Percentiles rank a stretch among this genome's conserved stretches.
These are phyloP conservation scores for Stemphylium vesicarium DNA, from an alignment of 2,329 filamentous ascomycete species.

Conservation along the genomic window DNA sequence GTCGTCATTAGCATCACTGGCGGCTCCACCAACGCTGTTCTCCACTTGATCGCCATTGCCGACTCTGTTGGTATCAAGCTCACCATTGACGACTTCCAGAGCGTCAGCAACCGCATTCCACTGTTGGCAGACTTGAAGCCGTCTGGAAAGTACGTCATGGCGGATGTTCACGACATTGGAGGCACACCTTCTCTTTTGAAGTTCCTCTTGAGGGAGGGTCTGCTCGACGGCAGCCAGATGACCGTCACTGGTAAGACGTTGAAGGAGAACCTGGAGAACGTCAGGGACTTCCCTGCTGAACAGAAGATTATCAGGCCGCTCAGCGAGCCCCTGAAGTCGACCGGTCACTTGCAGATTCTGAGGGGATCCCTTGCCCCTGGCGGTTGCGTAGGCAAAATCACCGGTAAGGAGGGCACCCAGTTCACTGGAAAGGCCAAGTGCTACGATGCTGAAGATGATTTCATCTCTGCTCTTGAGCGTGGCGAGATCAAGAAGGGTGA, in stretches of 20 bases:
- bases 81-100: constrained; percentile 60
- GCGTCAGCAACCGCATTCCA: constrained; percentile 57
- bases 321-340: constrained; percentile 71
- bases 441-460: constrained; percentile 73
- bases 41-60: constrained; percentile 60
- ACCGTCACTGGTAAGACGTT: constrained; percentile 60
- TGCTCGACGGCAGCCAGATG: constrained; percentile 56
- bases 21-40: constrained; percentile 59
- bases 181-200: constrained; percentile 59
- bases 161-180: constrained; percentile 65
- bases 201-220: constrained; percentile 57
- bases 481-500: constrained; percentile 76
- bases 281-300: constrained; percentile 68
- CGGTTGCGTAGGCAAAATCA: constrained; percentile 77
- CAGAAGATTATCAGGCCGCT: constrained; percentile 74
- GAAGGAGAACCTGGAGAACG: constrained; percentile 59
- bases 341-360: constrained; percentile 76
- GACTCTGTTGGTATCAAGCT: constrained; percentile 59
- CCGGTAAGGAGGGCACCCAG: constrained; percentile 72
- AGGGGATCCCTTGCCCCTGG: constrained; percentile 72
- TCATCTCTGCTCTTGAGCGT: constrained; percentile 70
- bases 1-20: constrained; percentile 58
- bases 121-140: constrained; percentile 60
- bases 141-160: constrained; percentile 61
- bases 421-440: constrained; percentile 74